phyloP scores from a whole-genome alignment of 208 protist genomes.

The Trypanosoma rangeli region DNA sequence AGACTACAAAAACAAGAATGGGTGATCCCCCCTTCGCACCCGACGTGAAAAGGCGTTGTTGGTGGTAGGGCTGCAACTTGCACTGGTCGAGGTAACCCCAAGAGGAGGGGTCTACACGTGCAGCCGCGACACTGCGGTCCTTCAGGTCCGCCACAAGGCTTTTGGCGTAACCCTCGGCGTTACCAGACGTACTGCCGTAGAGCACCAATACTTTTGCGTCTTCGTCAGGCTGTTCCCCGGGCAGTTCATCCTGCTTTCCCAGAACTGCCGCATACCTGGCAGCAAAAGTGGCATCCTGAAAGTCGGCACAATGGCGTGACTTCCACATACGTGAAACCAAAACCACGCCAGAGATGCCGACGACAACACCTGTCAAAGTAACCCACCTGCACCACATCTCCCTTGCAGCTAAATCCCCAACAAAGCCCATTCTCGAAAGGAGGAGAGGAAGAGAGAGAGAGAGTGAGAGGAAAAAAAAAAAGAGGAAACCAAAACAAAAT shows the following conservation, averaged over 20 bases:
- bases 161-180: slow-evolving; percentile 63
- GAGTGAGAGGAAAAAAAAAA: slow-evolving; percentile 6
- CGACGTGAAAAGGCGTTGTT: slow-evolving; percentile 16
- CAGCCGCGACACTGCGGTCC: slow-evolving; percentile 47
- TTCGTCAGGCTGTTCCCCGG: slow-evolving; percentile 1
- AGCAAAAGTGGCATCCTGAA: slow-evolving; percentile 4
- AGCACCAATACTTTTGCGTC: slow-evolving; percentile 53
- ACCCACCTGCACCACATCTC: slow-evolving; percentile 10
- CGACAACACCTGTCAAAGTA: slow-evolving; percentile 16
- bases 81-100: slow-evolving; percentile 55
- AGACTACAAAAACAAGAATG: slow-evolving; percentile 55
- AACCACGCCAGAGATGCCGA: neutral
- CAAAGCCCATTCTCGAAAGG: slow-evolving; percentile 16
- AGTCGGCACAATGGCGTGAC: neutral
- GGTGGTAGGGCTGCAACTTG: neutral
- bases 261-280: slow-evolving; percentile 24
- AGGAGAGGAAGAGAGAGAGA: slow-evolving; percentile 6
- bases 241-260: neutral
- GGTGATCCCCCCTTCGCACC: neutral
- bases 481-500: neutral
- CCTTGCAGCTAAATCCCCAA: slow-evolving; percentile 9
- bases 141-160: slow-evolving; percentile 48
- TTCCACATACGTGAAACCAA: slow-evolving; percentile 17
- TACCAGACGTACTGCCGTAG: slow-evolving; percentile 71
- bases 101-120: slow-evolving; percentile 56